phyloP scores from a whole-genome alignment of 1,284 basidiomycete genomes.

The Microstroma glucosiphilum region DNA sequence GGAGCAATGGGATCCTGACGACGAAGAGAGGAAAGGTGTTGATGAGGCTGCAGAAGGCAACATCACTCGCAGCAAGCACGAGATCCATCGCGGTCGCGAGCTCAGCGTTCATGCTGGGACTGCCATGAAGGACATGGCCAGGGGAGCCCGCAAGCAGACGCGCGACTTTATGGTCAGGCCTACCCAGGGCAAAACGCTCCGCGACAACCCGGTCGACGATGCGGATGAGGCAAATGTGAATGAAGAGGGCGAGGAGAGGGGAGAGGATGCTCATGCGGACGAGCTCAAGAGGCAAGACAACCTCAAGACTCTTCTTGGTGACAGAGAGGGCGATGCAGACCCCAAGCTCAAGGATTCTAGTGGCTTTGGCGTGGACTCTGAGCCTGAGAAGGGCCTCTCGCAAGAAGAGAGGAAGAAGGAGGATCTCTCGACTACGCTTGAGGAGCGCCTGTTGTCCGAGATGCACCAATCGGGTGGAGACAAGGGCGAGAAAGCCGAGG shows the following conservation, averaged over 20 bases:
- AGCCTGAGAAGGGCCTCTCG: not conserved
- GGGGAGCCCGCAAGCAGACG: conserved; percentile 4
- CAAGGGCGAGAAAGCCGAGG: not conserved
- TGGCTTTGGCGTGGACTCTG: not conserved
- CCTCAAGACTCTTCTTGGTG: not conserved
- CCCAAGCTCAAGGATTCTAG: not conserved
- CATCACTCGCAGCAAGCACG: conserved; percentile 32
- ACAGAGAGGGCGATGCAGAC: not conserved
- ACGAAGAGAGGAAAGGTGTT: conserved; percentile 58
- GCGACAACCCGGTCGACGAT: not conserved
- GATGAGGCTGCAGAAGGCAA: conserved; percentile 1
- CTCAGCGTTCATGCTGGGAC: conserved; percentile 21
- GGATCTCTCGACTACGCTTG: conserved; percentile 8
- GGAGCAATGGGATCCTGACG: conserved; percentile 69
- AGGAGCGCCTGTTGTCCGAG: conserved; percentile 8
- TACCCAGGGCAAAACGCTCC: too few relatives aligned
- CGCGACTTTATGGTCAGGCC: not conserved
- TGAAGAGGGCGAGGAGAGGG: not conserved
- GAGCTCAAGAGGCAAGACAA: not conserved
- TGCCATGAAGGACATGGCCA: conserved; percentile 18
- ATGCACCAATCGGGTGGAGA: not conserved
- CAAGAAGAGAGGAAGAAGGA: conserved; percentile 4
- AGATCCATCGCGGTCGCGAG: conserved; percentile 16
- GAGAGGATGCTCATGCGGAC: not conserved
- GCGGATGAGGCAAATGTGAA: not conserved